Evolutionary conservation across 176 grass and related monocot species (phyloP).

Genomic region (Areca catechu): DNA sequence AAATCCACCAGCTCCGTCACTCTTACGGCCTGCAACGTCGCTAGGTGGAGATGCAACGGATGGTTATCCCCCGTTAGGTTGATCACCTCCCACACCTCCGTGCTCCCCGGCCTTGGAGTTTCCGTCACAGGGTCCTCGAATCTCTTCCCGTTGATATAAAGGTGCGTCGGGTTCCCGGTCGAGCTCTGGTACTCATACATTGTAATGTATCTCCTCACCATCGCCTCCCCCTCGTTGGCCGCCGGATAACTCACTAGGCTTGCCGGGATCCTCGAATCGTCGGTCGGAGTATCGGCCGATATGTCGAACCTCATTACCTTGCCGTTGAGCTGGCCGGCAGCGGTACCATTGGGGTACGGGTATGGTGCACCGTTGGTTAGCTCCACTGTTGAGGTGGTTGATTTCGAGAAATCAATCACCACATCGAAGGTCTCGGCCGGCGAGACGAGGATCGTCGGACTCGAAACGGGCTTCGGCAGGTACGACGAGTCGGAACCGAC

Average conservation of each 20-base stretch:
- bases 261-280: constrained; percentile 27
- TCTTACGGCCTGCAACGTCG: constrained; percentile 37
- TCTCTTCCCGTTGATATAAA: constrained; percentile 72
- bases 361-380: constrained; percentile 58
- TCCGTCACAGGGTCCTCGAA: constrained; percentile 60
- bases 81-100: constrained; percentile 78
- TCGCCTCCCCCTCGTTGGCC: constrained; percentile 25
- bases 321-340: constrained; percentile 17
- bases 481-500: constrained; percentile 61
- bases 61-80: constrained; percentile 74
- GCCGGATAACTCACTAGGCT: constrained; percentile 28
- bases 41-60: constrained; percentile 69
- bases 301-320: constrained; percentile 54
- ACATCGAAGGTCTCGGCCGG: constrained; percentile 50
- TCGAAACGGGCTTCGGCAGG: constrained; percentile 17
- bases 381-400: neutral
- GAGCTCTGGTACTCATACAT: constrained; percentile 59
- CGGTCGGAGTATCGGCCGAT: neutral
- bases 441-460: constrained; percentile 22
- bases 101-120: constrained; percentile 33
- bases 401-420: constrained; percentile 36
- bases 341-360: constrained; percentile 41
- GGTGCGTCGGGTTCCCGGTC: constrained; percentile 33
- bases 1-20: constrained; percentile 9
- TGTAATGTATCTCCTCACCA: constrained; percentile 27